Evolutionary conservation across 208 protist species (phyloP), one percentile per base, ranked within the genome.

Genomic region (Lotmaria passim): DNA sequence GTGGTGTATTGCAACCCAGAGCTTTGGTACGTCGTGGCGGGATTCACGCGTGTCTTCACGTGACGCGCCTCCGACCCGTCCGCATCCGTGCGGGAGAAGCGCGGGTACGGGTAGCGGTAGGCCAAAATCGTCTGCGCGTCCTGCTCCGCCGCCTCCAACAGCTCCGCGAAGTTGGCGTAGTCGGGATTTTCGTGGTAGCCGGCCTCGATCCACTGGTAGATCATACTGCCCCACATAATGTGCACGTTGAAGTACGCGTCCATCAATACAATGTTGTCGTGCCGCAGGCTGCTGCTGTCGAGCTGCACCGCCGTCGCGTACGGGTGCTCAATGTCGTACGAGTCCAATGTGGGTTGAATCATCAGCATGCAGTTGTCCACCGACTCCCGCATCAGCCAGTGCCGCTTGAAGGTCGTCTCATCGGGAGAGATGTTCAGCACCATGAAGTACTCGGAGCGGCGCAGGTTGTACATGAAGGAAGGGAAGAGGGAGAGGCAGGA

Each of bases 171-270:
- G 80, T 94, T 71, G 19, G 70, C 81, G 66, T 91, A 93, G 21
- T 94, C 84, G 8, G 91, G 88, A 65, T 98, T 65, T 24, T 99
- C 85, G 26, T 99, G 88, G 67, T 94, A 98, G 34, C 81, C 87
- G 7, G 85, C 90, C 63, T 98, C 90, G 58, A 97, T 93, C 98
- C 98, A 99, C 55, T 86, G 73, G 51, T 90, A 98, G 68, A 99
- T 96, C 17, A 83, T 89, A 44, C 95, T 90, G 47, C 98, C 99
- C 85, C 98, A 96, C 89, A 96, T 98, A 62, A 99, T 93, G 60
- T 99, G 83, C 43, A 99, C 92, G 62, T 98, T 92, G 89, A 99
- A 99, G 85, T 98, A 99, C 19, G 98, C 98, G 81, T 99, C 99
- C 74, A 99, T 97, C 5, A 99, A 82, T 0, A 99, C 89, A 72